Percentiles rank a stretch among this genome's conserved stretches.
These are phyloP conservation scores for Xylariales sp. DNA, from an alignment of 2,329 filamentous ascomycete species.

Conservation along the genomic window DNA sequence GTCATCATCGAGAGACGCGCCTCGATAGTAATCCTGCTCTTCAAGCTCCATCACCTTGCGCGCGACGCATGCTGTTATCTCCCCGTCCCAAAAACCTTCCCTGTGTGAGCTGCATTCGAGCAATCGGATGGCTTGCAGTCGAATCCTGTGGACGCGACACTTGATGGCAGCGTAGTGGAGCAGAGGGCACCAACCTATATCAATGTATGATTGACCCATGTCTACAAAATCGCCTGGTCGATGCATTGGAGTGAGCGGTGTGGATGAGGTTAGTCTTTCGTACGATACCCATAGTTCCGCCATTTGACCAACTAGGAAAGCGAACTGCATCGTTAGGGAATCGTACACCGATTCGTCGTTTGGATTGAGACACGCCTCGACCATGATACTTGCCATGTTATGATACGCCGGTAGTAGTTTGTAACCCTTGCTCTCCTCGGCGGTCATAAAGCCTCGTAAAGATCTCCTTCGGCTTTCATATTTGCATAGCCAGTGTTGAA, in stretches of 20 bases:
- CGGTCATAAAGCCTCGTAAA: no score
- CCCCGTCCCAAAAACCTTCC: background rate
- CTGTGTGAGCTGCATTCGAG: slow-evolving; percentile 17
- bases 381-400: slow-evolving; percentile 38
- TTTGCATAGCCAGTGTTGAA: no score
- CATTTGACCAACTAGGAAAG: no score
- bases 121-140: slow-evolving; percentile 23
- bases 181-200: slow-evolving; percentile 28
- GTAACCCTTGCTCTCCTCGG: slow-evolving; percentile 16
- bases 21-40: background rate
- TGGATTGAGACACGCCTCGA: slow-evolving; percentile 24
- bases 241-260: no score
- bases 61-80: background rate
- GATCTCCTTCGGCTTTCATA: no score
- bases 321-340: slow-evolving; percentile 24
- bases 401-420: slow-evolving; percentile 32
- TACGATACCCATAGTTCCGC: no score
- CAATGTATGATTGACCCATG: background rate
- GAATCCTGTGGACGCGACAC: slow-evolving; percentile 36
- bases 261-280: no score
- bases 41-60: background rate
- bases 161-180: slow-evolving; percentile 42
- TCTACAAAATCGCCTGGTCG: background rate
- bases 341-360: slow-evolving; percentile 33
- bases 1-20: background rate